Conservation (phyloP, 371 early-diverging fungal species). For the Zychaea mexicana region DNA sequence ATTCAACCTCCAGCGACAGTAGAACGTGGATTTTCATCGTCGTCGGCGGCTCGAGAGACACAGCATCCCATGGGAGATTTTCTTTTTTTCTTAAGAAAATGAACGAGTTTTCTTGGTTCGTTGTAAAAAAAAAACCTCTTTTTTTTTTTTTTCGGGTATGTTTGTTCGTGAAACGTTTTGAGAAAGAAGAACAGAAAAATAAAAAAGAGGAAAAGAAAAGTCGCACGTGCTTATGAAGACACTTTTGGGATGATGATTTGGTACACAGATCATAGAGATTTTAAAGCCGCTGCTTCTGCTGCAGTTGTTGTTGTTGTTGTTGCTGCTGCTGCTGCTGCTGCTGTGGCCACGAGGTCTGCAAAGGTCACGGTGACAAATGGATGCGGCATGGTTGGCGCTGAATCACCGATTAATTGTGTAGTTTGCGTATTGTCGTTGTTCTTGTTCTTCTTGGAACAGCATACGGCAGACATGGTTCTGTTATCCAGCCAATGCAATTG, state of each 20-base stretch:
- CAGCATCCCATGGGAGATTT: conserved; percentile 39
- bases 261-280: no score
- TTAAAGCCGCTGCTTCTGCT: no score
- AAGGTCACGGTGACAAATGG: background rate
- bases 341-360: background rate
- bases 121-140: background rate
- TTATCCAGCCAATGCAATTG: conserved; percentile 28
- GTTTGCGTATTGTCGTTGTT: no score
- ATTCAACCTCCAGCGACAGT: conserved; percentile 7
- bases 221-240: no score
- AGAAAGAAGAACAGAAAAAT: no score
- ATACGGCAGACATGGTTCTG: conserved; percentile 21
- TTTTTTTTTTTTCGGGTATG: no score
- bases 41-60: conserved; percentile 26
- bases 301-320: no score
- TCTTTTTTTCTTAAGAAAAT: background rate
- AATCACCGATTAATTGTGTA: background rate
- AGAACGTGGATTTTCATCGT: conserved; percentile 9
- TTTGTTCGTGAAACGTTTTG: no score
- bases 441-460: no score
- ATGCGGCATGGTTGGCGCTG: background rate
- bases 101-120: no score
- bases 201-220: no score
- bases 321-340: background rate
- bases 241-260: no score